Base-by-base conservation (phyloP, 1,139 yeast species). In the Protomyces pachydermus region DNA sequence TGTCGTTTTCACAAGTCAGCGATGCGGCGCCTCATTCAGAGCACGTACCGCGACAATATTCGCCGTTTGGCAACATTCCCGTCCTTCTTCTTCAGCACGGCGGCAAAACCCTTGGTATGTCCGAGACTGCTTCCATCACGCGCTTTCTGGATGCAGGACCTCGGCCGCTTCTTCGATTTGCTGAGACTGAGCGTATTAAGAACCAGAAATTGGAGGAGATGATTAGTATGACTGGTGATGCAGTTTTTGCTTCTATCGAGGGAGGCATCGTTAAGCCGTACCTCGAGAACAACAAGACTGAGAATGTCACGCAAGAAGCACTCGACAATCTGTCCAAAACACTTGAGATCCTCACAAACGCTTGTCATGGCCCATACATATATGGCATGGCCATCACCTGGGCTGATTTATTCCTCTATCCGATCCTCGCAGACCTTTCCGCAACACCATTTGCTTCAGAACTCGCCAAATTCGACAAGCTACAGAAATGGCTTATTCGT, bases 11-110 rank as follows among this genome's bases (percentile, higher is more conserved):
- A 23, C 62, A 58, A 32, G 39, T 58, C 14, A 46, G 51, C 12
- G 25, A 42, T 2, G 62, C 45, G 12, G n/a, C 56, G 23, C 62
- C 62, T 9, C 62, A 58, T 42, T 51, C 56, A 10, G 28, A 39
- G 51, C 52, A 38, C 10, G 46, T 58, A 8, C 53, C 54, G n/a
- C 12, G 20, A 10, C 51, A 51, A 23, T 58, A 58, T 35, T 51
- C 53, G n/a, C 62, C 62, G 10, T 58, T 58, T 18, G 62, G 62
- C 37, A 35, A 55, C 20, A n/a, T 58, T 32, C 62, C 62, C 14
- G 62, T 58, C 32, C 23, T 58, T 3, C 45, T 58, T n/a, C 25
- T 58, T 28, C 56, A 52, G 53, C 62, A 58, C 20, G 53, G 56
- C 20, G 62, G 51, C 28, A 58, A 58, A 37, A 51, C 45, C 23